These are phyloP conservation scores for Aspergillus awamori DNA, from an alignment of 2,329 filamentous ascomycete genomes.

Conservation along the genomic window DNA sequence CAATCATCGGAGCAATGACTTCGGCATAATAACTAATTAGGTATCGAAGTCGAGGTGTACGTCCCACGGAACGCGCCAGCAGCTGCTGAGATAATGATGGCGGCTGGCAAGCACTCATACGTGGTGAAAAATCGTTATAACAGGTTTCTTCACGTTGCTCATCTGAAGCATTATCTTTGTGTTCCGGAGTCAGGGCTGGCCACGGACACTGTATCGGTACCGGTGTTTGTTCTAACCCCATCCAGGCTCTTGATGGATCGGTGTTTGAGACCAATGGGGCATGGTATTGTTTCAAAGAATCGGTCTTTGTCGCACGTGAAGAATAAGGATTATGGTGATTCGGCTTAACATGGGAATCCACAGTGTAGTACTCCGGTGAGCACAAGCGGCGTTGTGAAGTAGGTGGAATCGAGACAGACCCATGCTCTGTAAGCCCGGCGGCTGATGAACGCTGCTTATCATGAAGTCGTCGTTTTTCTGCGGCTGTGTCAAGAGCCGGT, in stretches of 20 bases:
- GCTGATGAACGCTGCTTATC: not conserved
- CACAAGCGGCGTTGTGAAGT: not conserved
- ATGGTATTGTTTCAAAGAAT: not conserved
- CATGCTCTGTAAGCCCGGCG: not conserved
- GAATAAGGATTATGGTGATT: not conserved
- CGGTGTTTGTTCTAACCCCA: conserved; percentile 2
- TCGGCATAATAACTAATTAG: conserved; percentile 94
- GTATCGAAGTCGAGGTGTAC: conserved; percentile 77
- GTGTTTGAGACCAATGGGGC: not conserved
- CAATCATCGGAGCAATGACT: conserved; percentile 87
- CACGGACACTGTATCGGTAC: conserved; percentile 4
- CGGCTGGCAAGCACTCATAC: conserved; percentile 26
- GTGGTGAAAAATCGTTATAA: conserved; percentile 12
- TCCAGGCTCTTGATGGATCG: not conserved
- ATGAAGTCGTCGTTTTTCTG: not conserved
- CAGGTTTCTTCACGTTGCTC: conserved; percentile 1
- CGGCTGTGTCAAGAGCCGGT: not conserved
- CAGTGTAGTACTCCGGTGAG: not conserved
- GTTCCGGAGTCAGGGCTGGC: not conserved
- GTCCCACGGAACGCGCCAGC: conserved; percentile 56
- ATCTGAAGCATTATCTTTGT: conserved; percentile 2
- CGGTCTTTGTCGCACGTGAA: not conserved
- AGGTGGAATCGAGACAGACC: not conserved
- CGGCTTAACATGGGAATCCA: not conserved
- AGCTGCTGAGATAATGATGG: conserved; percentile 42